These are phyloP conservation scores for Chimonanthus praecox DNA, from an alignment of 164 flowering plant species.

Conservation along the genomic window DNA sequence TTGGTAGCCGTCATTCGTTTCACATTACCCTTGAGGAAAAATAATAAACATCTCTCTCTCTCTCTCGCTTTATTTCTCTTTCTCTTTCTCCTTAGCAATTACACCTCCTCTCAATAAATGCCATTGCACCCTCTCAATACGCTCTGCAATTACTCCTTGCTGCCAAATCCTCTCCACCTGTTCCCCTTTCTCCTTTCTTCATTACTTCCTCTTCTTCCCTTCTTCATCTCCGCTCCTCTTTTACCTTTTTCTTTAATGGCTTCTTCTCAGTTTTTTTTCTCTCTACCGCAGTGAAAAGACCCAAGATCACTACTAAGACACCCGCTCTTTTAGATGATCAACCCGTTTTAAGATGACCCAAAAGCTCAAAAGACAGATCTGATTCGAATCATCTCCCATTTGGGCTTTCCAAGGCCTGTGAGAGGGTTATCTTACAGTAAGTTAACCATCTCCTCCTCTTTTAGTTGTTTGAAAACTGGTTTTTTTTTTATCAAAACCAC, in stretches of 20 bases:
- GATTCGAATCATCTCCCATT: background rate
- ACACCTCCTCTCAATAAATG: slow-evolving; percentile 30
- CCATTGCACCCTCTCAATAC: slow-evolving; percentile 28
- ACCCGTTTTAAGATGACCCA: background rate
- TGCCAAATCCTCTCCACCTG: slow-evolving; percentile 22
- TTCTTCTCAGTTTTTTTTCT: background rate
- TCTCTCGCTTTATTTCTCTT: slow-evolving; percentile 18
- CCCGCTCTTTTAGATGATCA: background rate
- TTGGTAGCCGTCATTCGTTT: slow-evolving; percentile 52
- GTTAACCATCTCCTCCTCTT: background rate
- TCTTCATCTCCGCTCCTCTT: slow-evolving; percentile 1
- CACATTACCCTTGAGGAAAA: slow-evolving; percentile 19
- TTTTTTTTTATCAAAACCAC: background rate
- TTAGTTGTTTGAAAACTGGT: too few species aligned
- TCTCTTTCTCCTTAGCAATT: slow-evolving; percentile 17
- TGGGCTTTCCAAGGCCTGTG: background rate
- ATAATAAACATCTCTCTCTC: slow-evolving; percentile 11
- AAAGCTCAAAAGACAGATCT: slow-evolving; percentile 6
- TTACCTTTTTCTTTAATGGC: background rate
- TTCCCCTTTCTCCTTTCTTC: slow-evolving; percentile 10
- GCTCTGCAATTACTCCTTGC: slow-evolving; percentile 33
- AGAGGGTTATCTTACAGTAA: background rate
- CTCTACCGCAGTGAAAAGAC: slow-evolving; percentile 1
- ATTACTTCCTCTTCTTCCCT: background rate
- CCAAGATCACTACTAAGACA: background rate